phyloP scores from a whole-genome alignment of 2,329 filamentous ascomycete genomes.

The Beauveria sp. region DNA sequence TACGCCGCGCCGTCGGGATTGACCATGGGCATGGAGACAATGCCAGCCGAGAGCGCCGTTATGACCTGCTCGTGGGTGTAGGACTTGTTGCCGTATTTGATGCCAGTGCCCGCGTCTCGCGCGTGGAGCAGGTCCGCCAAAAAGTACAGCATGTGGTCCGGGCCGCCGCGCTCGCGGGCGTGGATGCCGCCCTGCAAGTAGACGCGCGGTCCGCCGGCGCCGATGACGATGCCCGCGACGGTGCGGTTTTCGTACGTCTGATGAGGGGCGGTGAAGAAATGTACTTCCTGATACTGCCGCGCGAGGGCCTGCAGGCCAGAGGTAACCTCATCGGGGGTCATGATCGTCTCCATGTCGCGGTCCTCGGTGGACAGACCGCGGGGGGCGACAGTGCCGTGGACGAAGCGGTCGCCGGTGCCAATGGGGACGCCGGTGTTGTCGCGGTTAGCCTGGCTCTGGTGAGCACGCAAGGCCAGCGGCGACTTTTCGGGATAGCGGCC shows the following conservation, averaged over 20 bases:
- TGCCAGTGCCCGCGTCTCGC: conserved; percentile 37
- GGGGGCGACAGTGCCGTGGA: conserved; percentile 28
- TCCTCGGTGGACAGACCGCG: conserved; percentile 27
- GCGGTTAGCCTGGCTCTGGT: conserved; percentile 11
- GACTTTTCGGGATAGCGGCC: not conserved
- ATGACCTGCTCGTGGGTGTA: conserved; percentile 46
- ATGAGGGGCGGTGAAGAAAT: conserved; percentile 34
- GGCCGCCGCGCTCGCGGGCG: conserved; percentile 49
- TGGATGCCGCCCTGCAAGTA: conserved; percentile 49
- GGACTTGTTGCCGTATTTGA: conserved; percentile 43
- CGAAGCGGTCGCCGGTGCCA: conserved; percentile 36
- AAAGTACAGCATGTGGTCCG: conserved; percentile 51
- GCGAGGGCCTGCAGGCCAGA: conserved; percentile 36
- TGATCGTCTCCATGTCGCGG: conserved; percentile 32
- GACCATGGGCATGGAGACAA: conserved; percentile 44
- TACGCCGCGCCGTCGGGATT: conserved; percentile 48
- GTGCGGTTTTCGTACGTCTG: conserved; percentile 35
- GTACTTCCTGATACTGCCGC: conserved; percentile 29
- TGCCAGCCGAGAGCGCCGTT: conserved; percentile 42
- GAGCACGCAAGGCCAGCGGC: conserved; percentile 1
- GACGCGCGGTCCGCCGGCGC: conserved; percentile 37
- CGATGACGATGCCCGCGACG: conserved; percentile 35
- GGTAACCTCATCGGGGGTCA: conserved; percentile 37
- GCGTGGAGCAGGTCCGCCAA: conserved; percentile 49
- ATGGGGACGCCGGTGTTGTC: conserved; percentile 26